These are phyloP conservation scores for Diplodia intermedia DNA, from an alignment of 2,329 filamentous ascomycete species.

Conservation along the genomic window DNA sequence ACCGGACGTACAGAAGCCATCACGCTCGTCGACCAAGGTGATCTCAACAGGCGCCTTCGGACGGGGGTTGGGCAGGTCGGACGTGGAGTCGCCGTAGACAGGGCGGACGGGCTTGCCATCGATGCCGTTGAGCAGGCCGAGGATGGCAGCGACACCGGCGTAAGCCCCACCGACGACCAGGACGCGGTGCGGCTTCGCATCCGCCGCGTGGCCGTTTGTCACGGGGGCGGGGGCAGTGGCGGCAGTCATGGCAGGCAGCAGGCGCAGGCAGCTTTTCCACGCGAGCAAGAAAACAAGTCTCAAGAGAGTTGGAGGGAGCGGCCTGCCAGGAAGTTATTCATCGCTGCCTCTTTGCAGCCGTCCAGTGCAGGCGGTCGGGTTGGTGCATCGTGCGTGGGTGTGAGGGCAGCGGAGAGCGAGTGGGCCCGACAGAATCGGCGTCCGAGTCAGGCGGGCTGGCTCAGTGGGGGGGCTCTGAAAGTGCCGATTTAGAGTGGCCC, in stretches of 20 bases:
- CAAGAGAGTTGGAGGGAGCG: not conserved
- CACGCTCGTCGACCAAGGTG: slow-evolving; percentile 78
- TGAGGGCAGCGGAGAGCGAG: not conserved
- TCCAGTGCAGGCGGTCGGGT: not conserved
- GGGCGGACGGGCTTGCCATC: slow-evolving; percentile 61
- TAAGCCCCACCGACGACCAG: slow-evolving; percentile 76
- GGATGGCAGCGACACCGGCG: slow-evolving; percentile 69
- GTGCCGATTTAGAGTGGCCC: slow-evolving; percentile 9
- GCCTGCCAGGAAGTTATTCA: not conserved
- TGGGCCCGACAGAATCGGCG: not conserved
- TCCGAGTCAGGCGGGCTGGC: not conserved
- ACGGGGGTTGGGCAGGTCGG: slow-evolving; percentile 35
- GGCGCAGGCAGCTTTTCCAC: not conserved
- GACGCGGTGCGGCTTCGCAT: slow-evolving; percentile 47
- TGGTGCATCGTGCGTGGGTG: not conserved
- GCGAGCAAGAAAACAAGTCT: not conserved
- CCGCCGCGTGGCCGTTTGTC: slow-evolving; percentile 6
- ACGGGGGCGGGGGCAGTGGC: slow-evolving; percentile 4
- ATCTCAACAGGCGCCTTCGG: slow-evolving; percentile 68
- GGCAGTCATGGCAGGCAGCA: slow-evolving; percentile 6
- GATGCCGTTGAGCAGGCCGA: slow-evolving; percentile 72
- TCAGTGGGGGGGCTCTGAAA: no score
- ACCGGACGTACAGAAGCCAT: slow-evolving; percentile 76
- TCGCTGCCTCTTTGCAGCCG: not conserved
- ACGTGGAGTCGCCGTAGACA: slow-evolving; percentile 46